Conservation (phyloP, 2,329 filamentous ascomycete species). For the Amauroascus verrucosus region DNA sequence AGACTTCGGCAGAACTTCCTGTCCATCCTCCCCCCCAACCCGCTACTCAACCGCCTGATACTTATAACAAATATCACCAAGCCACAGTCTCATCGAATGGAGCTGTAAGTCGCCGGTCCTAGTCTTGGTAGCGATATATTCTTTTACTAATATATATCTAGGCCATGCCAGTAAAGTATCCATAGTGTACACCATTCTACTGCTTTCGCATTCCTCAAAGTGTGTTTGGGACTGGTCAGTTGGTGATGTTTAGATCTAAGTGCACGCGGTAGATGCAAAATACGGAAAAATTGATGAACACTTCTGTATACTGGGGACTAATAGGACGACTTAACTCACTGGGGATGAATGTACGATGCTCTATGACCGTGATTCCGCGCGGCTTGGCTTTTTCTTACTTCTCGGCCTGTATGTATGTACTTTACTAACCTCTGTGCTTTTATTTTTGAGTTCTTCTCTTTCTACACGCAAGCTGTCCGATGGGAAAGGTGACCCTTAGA, state of each 20-base stretch:
- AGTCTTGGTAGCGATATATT: background rate
- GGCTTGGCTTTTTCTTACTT: background rate
- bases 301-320: background rate
- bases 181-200: background rate
- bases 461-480: background rate
- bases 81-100: conserved; percentile 5
- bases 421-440: conserved; percentile 1
- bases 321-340: background rate
- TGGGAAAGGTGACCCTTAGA: background rate
- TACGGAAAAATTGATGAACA: background rate
- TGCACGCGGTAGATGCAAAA: background rate
- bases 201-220: background rate
- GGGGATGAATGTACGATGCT: conserved; percentile 8
- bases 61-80: conserved; percentile 9
- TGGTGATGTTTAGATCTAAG: background rate
- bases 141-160: background rate
- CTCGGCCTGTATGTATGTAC: conserved; percentile 1
- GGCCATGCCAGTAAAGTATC: background rate
- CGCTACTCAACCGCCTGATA: background rate
- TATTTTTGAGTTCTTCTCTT: background rate
- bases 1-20: conserved; percentile 8
- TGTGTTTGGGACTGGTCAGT: background rate
- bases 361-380: background rate
- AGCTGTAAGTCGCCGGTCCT: background rate
- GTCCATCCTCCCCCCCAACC: conserved; percentile 15